Evolutionary conservation across 768 basidiomycete species (phyloP), one percentile per base, ranked within the genome.

Genomic region (Trichaptum fuscoviolaceum): DNA sequence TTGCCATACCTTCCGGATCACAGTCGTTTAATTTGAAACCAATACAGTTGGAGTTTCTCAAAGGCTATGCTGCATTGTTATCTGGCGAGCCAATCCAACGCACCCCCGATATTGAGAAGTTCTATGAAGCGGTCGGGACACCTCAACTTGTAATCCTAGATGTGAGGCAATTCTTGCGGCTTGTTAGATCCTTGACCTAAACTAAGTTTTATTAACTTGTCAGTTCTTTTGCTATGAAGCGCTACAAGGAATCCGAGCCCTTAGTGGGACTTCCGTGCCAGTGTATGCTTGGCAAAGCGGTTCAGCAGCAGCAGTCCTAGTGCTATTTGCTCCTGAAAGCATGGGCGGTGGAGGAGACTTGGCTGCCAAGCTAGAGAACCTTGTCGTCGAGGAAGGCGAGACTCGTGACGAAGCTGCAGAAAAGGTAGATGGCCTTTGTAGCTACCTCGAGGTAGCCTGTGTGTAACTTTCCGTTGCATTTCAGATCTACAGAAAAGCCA

Each of bases 401-500:
- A 52, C 42, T 52, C 42, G 42, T 52, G 20, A 52, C 20, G 42
- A 52, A 3, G 42, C 42, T 12, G 42, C 42, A 15, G 42, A 52
- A 52, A 52, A 52, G 42, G 42, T 52, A 3, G 12, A 7, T 36
- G 42, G 42, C 42, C 15, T 52, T 20, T 6, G 3, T 2, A 52
- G 20, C 10, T 52, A 52, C 10, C 20, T 4, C 12, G 10, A 52
- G 20, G 42, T 2, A 12, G 3, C 12, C 42, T 15, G 42, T 12
- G 12, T 30, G 30, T 15, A 52, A 52, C 42, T 2, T 2, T 52
- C 5, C 15, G 12, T 52, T 52, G 42, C 20, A 20, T 30, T n/a
- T 20, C 30, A 62, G 65, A 24, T 66, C 25, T 66, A 63, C 62
- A 59, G 62, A 30, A 59, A 34, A 34, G 26, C 30, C 23, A 35